Conservation (phyloP, 225 moss, liverwort and hornwort species). For the Sphagnum tenellum region DNA sequence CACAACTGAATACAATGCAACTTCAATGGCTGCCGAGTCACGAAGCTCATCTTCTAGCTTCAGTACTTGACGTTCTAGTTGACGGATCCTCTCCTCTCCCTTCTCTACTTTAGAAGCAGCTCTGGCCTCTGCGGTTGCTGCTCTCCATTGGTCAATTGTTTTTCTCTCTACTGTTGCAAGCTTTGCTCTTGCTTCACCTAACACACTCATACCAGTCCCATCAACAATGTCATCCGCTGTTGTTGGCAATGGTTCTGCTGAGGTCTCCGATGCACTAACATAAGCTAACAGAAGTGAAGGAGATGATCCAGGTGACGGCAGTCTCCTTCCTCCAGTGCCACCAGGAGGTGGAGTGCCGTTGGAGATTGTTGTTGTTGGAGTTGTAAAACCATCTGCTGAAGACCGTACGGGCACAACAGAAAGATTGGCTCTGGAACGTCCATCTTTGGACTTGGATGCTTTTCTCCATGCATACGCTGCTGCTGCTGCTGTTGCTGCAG, state of each 20-base stretch:
- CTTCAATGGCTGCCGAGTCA: slow-evolving; percentile 80
- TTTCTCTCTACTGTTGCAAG: slow-evolving; percentile 81
- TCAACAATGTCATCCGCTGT: no score
- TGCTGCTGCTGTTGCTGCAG: slow-evolving; percentile 55
- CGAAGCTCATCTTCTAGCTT: slow-evolving; percentile 76
- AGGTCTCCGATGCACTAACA: no score
- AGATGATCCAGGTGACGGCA: slow-evolving; percentile 19
- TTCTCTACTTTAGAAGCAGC: slow-evolving; percentile 55
- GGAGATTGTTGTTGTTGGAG: slow-evolving; percentile 7
- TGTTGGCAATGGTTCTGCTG: no score
- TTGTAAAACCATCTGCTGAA: slow-evolving; percentile 21
- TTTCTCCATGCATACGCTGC: slow-evolving; percentile 64
- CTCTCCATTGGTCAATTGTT: slow-evolving; percentile 80
- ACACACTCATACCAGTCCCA: slow-evolving; percentile 38
- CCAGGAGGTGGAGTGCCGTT: slow-evolving; percentile 36
- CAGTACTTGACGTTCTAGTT: slow-evolving; percentile 44
- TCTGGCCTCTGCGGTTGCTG: slow-evolving; percentile 74
- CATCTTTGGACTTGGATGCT: slow-evolving; percentile 36
- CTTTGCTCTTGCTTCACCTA: slow-evolving; percentile 82
- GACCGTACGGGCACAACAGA: slow-evolving; percentile 44
- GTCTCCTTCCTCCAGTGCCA: slow-evolving; percentile 26
- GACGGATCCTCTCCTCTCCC: slow-evolving; percentile 51
- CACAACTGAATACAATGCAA: slow-evolving; percentile 79
- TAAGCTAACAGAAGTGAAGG: not conserved
- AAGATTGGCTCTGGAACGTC: slow-evolving; percentile 26